A percentile compares a stretch with the other conserved stretches of the same genome.
Conservation (phyloP, 2,329 filamentous ascomycete genomes). For the Phialophora tarda region DNA sequence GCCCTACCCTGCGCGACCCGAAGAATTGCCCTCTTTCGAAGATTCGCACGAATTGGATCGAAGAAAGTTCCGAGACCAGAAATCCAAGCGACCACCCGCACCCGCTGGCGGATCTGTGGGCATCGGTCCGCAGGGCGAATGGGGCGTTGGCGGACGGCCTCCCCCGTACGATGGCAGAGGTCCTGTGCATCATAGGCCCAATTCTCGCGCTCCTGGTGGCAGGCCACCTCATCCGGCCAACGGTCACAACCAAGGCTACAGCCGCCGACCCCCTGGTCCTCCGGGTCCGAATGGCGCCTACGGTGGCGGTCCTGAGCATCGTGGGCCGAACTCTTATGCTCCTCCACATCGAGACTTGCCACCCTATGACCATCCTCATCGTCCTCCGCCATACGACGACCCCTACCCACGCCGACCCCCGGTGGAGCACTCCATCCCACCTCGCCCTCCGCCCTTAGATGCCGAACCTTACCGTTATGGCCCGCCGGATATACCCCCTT, state of each 20-base stretch:
- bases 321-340: constrained; percentile 22
- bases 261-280: constrained; percentile 22
- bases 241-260: constrained; percentile 31
- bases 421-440: constrained; percentile 31
- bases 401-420: constrained; percentile 34
- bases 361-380: constrained; percentile 32
- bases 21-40: constrained; percentile 88
- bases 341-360: constrained; percentile 31
- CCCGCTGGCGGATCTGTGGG: constrained; percentile 91
- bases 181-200: constrained; percentile 42
- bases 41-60: constrained; percentile 97
- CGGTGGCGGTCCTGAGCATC: constrained; percentile 29
- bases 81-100: constrained; percentile 82
- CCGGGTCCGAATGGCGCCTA: constrained; percentile 33
- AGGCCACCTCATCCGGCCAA: constrained; percentile 40
- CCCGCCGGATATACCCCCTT: constrained; percentile 28
- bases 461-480: constrained; percentile 32
- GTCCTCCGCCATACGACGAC: constrained; percentile 35
- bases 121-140: constrained; percentile 66
- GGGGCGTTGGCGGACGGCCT: constrained; percentile 51
- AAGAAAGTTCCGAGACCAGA: constrained; percentile 85
- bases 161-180: constrained; percentile 42
- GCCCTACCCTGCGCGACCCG: constrained; percentile 79
- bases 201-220: constrained; percentile 47
- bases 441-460: constrained; percentile 32